A percentile compares a stretch with the other conserved stretches of the same genome.
Evolutionary conservation across 2,329 filamentous ascomycete genomes (phyloP).

Genomic region (Arthroderma uncinatum): DNA sequence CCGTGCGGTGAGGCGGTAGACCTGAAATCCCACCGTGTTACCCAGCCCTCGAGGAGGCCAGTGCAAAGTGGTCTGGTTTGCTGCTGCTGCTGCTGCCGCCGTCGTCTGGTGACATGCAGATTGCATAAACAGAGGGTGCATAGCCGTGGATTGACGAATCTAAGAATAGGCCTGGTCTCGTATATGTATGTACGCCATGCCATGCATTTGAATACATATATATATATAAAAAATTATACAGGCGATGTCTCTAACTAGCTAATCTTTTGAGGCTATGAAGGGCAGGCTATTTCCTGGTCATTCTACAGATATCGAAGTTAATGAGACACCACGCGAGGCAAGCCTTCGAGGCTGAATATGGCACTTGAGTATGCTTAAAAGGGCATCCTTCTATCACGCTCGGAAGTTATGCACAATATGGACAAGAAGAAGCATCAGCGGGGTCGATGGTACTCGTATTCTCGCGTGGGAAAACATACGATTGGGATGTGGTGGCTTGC

Average conservation of each 20-base stretch:
- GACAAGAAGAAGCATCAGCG: not conserved
- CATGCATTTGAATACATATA: too few relatives aligned
- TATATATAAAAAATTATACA: not conserved
- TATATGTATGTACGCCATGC: not conserved
- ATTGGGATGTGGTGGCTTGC: constrained; percentile 3
- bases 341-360: too few relatives aligned
- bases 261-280: not conserved
- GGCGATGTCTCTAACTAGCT: not conserved
- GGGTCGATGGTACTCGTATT: not conserved
- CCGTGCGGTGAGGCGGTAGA: constrained; percentile 2
- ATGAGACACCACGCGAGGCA: too few relatives aligned
- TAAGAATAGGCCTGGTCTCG: not conserved
- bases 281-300: too few relatives aligned
- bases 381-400: too few relatives aligned
- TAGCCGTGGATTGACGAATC: not conserved
- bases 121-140: not conserved
- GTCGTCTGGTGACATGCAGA: constrained; percentile 1
- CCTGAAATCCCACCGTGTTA: not conserved
- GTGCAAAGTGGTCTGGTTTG: not conserved
- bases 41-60: not conserved
- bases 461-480: constrained; percentile 4
- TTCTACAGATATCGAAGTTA: too few relatives aligned
- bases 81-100: not conserved
- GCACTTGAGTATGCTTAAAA: too few relatives aligned
- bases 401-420: too few relatives aligned